Conservation (phyloP, 352 stramenopile genomes). For the Phytophthora sansomeana region DNA sequence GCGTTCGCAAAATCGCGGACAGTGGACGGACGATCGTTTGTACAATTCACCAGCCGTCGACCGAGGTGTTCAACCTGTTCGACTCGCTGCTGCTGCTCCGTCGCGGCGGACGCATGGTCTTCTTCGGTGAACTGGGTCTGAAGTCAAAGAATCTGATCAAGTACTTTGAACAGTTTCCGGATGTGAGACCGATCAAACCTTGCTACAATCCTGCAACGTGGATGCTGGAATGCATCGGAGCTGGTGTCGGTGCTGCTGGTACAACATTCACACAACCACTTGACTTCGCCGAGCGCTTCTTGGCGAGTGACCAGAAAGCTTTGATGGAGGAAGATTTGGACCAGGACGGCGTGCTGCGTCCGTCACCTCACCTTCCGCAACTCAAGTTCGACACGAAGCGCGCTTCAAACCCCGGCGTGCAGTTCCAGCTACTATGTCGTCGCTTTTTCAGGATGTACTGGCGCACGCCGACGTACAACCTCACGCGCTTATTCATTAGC, state of each 20-base stretch:
- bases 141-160: constrained; percentile 56
- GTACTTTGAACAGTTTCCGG: constrained; percentile 74
- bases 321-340: constrained; percentile 58
- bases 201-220: constrained; percentile 61
- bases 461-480: constrained; percentile 87
- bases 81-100: constrained; percentile 31
- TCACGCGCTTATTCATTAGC: constrained; percentile 71
- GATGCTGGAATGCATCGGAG: constrained; percentile 42
- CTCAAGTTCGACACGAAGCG: constrained; percentile 55
- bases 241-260: constrained; percentile 37
- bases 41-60: constrained; percentile 35
- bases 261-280: constrained; percentile 9
- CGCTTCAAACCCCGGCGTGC: constrained; percentile 24
- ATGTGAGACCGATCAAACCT: constrained; percentile 51
- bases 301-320: constrained; percentile 43
- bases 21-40: constrained; percentile 27
- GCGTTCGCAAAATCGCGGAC: constrained; percentile 32
- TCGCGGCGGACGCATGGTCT: constrained; percentile 37
- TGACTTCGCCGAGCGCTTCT: constrained; percentile 43
- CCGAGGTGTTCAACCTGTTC: constrained; percentile 38
- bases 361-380: constrained; percentile 42
- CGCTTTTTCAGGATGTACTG: no score
- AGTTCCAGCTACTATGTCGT: constrained; percentile 46
- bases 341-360: constrained; percentile 50
- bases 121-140: constrained; percentile 49